Conservation (phyloP, 2,329 filamentous ascomycete species). For the Penicillium freii region DNA sequence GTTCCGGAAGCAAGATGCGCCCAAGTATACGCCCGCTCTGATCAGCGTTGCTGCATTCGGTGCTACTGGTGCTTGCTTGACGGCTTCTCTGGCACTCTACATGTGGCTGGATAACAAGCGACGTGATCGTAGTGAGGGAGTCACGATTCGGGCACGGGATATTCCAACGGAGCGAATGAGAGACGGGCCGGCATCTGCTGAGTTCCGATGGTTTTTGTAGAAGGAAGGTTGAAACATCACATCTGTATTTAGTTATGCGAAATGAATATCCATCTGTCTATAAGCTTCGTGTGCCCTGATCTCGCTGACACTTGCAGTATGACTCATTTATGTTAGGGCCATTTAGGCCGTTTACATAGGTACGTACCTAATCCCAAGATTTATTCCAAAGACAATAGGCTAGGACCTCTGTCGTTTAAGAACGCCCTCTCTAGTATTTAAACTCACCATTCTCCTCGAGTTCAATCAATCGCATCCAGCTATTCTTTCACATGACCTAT, state of each 20-base stretch:
- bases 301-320: neutral
- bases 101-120: constrained; percentile 66
- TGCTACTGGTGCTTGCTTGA: constrained; percentile 56
- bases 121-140: constrained; percentile 57
- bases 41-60: constrained; percentile 56
- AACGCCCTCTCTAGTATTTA: neutral
- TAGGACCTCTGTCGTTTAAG: neutral
- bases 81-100: constrained; percentile 57
- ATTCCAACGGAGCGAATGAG: constrained; percentile 57
- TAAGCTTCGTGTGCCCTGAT: neutral
- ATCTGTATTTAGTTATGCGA: neutral
- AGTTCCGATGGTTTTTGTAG: constrained; percentile 59
- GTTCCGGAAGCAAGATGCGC: constrained; percentile 62
- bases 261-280: neutral
- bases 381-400: neutral
- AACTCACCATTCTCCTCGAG: neutral
- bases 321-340: neutral
- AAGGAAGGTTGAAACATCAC: neutral
- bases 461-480: neutral
- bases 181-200: constrained; percentile 53
- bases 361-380: neutral
- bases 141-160: constrained; percentile 55
- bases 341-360: too few species aligned
- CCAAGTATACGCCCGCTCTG: constrained; percentile 65
- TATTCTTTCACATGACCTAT: neutral